A percentile compares a stretch with the other conserved stretches of the same genome.
Evolutionary conservation across 768 basidiomycete species (phyloP).

Genomic region (Suillus sp.): DNA sequence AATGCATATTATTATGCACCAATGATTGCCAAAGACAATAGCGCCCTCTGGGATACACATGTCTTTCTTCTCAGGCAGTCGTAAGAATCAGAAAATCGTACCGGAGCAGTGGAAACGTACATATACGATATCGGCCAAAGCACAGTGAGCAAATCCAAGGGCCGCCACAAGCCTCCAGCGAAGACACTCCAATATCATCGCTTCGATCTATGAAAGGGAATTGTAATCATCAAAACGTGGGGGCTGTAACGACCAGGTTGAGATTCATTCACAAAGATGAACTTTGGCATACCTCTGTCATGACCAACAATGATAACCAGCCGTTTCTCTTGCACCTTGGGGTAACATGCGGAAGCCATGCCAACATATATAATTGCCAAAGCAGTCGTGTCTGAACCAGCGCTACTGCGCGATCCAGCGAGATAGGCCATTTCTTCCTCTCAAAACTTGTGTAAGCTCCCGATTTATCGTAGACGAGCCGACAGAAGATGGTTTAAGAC

Average conservation of each 20-base stretch:
- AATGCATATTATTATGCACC: slow-evolving; percentile 21
- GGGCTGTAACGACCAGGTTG: slow-evolving; percentile 31
- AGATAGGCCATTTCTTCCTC: slow-evolving; percentile 59
- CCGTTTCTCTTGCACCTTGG: slow-evolving; percentile 52
- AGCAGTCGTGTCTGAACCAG: slow-evolving; percentile 66
- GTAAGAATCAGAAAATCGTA: neutral
- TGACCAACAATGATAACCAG: slow-evolving; percentile 53
- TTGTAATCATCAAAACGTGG: slow-evolving; percentile 41
- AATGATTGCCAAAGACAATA: slow-evolving; percentile 38
- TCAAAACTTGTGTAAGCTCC: slow-evolving; percentile 49
- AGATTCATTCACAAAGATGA: neutral
- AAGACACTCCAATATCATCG: slow-evolving; percentile 42
- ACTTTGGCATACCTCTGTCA: slow-evolving; percentile 28
- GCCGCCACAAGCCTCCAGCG: slow-evolving; percentile 44
- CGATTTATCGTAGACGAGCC: too few species aligned
- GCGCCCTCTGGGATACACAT: slow-evolving; percentile 39
- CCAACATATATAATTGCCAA: slow-evolving; percentile 56
- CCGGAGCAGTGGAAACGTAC: slow-evolving; percentile 32
- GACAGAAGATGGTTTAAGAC: too few species aligned
- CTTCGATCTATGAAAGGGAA: slow-evolving; percentile 38
- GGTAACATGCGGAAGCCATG: slow-evolving; percentile 58
- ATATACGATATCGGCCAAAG: slow-evolving; percentile 65
- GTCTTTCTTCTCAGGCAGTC: slow-evolving; percentile 28
- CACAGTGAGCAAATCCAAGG: slow-evolving; percentile 61
- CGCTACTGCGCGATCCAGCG: slow-evolving; percentile 65